Evolutionary conservation across 2,329 filamentous ascomycete genomes (phyloP), one percentile per base, ranked within the genome.

Genomic region (Seiridium unicorne): DNA sequence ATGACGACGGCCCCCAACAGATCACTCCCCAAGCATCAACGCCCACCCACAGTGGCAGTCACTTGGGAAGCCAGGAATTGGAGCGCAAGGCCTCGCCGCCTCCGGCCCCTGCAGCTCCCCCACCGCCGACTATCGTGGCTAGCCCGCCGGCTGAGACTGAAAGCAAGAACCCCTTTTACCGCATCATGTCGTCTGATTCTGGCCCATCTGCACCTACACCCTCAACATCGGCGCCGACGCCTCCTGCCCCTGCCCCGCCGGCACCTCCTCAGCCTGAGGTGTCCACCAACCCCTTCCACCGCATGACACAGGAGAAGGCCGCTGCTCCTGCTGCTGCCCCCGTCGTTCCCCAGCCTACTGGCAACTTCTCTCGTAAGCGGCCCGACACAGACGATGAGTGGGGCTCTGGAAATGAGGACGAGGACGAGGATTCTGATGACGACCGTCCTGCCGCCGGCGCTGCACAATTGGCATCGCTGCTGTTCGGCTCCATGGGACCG

Each of bases 221-320:
- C n/a, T 71, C 79, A 2, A 61, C 75, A 34, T 42, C 13, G 38
- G 38, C 7, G 7, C 7, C 38, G 13, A 13, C 38, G 2, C 38
- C 38, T 71, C 76, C 44, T 68, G 74, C 11, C 69, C 77, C 36
- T 26, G 71, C 78, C 64, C 76, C 76, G 62, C 75, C 78, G 13
- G 18, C 74, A 9, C 51, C 74, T 32, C 73, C 72, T 35, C 79
- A 68, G 66, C 76, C 84, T 40, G 83, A 88, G 51, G 82, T 85
- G 32, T 93, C 91, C n/a, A 98, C 92, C 8, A 99, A 99, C 72
- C 95, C 95, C 4, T 99, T 98, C 87, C 91, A 96, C 74, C 90
- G 93, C 60, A 86, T 96, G 72, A 87, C 90, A 4, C 86, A 90
- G 67, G 84, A 91, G 64, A 77, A 77, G 61, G 82, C 81, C 70